These are phyloP conservation scores for Calamus simplicifolius DNA, from an alignment of 176 grass and related monocot species.

Conservation along the genomic window DNA sequence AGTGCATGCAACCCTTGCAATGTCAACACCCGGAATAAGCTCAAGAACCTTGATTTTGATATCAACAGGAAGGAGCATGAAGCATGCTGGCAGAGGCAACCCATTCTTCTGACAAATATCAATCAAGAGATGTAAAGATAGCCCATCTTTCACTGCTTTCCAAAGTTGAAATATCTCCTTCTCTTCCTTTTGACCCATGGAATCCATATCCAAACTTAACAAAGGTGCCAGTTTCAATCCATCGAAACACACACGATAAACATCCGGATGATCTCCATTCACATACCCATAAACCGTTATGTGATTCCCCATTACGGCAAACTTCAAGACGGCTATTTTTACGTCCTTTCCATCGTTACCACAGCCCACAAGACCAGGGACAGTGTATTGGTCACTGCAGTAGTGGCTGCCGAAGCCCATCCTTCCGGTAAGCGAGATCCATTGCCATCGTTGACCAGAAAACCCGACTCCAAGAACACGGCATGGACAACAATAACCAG, in stretches of 20 bases:
- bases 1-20: conserved; percentile 40
- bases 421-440: too few relatives aligned
- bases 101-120: conserved; percentile 44
- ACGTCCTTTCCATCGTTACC: conserved; percentile 15
- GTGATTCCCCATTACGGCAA: conserved; percentile 43
- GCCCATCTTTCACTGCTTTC: conserved; percentile 55
- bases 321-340: conserved; percentile 47
- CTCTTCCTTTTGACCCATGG: conserved; percentile 26
- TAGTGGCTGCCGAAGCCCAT: conserved; percentile 26
- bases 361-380: conserved; percentile 21
- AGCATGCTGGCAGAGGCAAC: conserved; percentile 54
- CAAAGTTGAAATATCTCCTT: conserved; percentile 49
- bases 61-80: conserved; percentile 61
- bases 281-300: conserved; percentile 52
- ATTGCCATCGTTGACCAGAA: too few relatives aligned
- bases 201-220: conserved; percentile 44
- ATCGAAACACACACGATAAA: conserved; percentile 50
- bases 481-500: too few relatives aligned
- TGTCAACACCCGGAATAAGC: conserved; percentile 35
- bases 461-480: too few relatives aligned
- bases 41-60: conserved; percentile 62
- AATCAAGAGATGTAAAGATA: conserved; percentile 62
- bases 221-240: conserved; percentile 38
- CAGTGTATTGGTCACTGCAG: conserved; percentile 36
- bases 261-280: conserved; percentile 22